Evolutionary conservation across 495 filamentous ascomycete species (phyloP), one percentile per base, ranked within the genome.

Genomic region (Parathielavia appendiculata): DNA sequence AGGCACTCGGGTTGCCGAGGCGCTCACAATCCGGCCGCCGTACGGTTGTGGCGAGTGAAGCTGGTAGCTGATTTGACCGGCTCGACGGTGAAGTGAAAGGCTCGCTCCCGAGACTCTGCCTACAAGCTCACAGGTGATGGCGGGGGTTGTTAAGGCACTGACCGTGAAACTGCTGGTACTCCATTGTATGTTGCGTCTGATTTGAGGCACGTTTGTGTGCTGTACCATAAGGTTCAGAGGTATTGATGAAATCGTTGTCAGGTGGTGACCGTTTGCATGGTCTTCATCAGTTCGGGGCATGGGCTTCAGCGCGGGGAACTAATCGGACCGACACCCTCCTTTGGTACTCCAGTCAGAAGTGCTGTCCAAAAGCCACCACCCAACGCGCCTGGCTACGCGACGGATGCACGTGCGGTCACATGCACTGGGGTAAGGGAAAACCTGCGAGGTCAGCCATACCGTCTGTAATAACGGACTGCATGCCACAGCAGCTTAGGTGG

Each of bases 311-410:
- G 51, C 59, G 35, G 10, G 35, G 2, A 55, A 61, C 57, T 58
- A 69, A 63, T 69, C 66, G 66, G 66, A 61, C 66, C 66, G 64
- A 69, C 51, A 50, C 26, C 51, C 58, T 53, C 46, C 56, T 57
- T 56, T 38, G 45, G 46, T 38, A 51, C 30, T 30, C 48, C 48
- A 62, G 52, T 57, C 45, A 36, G 38, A 48, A 46, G 50, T 22
- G n/a, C 34, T 26, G 34, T n/a, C 11, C 22, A 16, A 23, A 59
- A 59, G 60, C 54, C 63, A 43, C 63, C 43, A 50, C 30, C 30
- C 9, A 26, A 32, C 45, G 45, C 41, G 43, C 35, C 58, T 54
- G 57, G 52, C 54, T 58, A 50, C 56, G 51, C 40, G 39, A 11
- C 10, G 19, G 32, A 52, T 53, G 63, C 63, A 66, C 56, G 51